Base-by-base conservation (phyloP, 169 alveolate genomes). In the Plasmodium sp. region DNA sequence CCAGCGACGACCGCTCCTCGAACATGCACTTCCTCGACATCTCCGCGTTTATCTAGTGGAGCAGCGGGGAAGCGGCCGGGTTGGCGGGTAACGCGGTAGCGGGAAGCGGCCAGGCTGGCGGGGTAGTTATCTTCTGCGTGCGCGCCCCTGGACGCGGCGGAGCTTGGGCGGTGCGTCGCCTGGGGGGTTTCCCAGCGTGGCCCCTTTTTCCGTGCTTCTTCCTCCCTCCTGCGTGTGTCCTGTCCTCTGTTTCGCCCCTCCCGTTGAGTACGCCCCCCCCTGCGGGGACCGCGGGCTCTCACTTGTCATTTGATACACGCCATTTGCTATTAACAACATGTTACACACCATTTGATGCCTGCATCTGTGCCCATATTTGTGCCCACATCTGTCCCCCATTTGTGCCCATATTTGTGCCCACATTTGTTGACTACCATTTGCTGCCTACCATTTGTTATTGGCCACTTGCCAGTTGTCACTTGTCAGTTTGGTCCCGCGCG, bases 1-100 rank as follows among this genome's bases (percentile, higher is more conserved):
- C 94, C 14, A 90, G 94, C 34, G 94, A 90, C 48, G 94, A 90
- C 22, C 72, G 77, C 12, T 80, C 94, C 27, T 90, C 94, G 5
- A 90, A 58, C 39, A 36, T 90, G 75, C 94, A 90, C 10, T 79
- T 90, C 67, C 16, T 90, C 10, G 94, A 90, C 36, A n/a, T 90
- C 3, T 80, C 94, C 22, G 18, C 74, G 0, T 48, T 80, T 54
- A 84, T 74, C 34, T 84, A 48, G 54, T 3, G 41, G 5, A 5
- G 14, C 18, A 41, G 1, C 5, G 31, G 9, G n/a, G 27, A n/a
- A 39, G 39, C 45, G 7, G 9, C 1, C 18, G 31, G 9, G n/a
- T 10, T 41, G 16, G 39, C 45, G 7, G 9, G 45, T 75, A 33
- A 2, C 5, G 41, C 16, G 2, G 45, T 39, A 39, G 45, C 9